Evolutionary conservation across 1,284 basidiomycete genomes (phyloP).

Genomic region (Boletellus deceptivus): DNA sequence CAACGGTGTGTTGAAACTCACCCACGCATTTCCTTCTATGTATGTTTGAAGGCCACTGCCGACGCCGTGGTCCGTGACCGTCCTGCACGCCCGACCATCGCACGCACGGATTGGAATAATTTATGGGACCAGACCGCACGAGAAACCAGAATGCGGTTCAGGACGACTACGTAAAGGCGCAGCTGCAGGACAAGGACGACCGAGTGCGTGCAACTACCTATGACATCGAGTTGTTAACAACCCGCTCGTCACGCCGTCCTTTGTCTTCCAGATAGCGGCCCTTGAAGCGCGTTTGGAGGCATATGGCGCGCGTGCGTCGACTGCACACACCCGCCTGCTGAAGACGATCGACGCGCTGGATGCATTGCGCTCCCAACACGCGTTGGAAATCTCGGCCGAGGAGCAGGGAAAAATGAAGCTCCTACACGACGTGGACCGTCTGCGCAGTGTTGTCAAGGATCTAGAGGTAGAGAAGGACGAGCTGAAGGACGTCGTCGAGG

Average conservation of each 20-base stretch:
- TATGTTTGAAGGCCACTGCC: conserved; percentile 4
- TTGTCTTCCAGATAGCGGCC: conserved; percentile 33
- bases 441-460: conserved; percentile 32
- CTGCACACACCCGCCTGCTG: conserved; percentile 48
- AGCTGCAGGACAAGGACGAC: conserved; percentile 30
- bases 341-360: conserved; percentile 54
- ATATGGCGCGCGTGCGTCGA: conserved; percentile 42
- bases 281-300: conserved; percentile 42
- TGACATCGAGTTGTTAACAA: neutral
- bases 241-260: neutral
- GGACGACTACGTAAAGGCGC: conserved; percentile 13
- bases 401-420: conserved; percentile 37
- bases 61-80: conserved; percentile 1
- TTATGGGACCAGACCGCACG: conserved; percentile 28
- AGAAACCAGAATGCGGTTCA: conserved; percentile 18
- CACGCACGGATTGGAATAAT: conserved; percentile 6
- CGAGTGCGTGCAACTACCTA: conserved; percentile 24
- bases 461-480: conserved; percentile 53
- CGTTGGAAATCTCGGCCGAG: conserved; percentile 42
- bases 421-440: conserved; percentile 39
- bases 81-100: conserved; percentile 3
- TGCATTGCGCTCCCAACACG: conserved; percentile 39
- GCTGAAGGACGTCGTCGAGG: conserved; percentile 49
- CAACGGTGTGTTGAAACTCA: neutral
- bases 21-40: conserved; percentile 19